Evolutionary conservation across 2,329 filamentous ascomycete species (phyloP).

Genomic region (Cryoendolithus antarcticus): DNA sequence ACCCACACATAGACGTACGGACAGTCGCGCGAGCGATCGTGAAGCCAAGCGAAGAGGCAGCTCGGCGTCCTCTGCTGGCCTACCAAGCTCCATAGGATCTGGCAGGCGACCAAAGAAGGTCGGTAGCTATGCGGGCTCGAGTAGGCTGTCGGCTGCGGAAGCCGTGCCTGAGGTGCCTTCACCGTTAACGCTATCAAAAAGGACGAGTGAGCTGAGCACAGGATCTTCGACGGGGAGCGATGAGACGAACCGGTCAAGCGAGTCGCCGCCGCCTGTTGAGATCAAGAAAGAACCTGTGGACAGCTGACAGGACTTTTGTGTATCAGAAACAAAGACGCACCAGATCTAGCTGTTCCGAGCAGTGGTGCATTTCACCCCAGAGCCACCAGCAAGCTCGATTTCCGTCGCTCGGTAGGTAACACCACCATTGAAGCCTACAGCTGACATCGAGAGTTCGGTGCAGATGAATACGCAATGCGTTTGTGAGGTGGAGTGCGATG

Average conservation of each 20-base stretch:
- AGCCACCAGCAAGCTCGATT: no score
- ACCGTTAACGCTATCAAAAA: slow-evolving; percentile 2
- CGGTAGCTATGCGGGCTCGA: background rate
- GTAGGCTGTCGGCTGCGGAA: slow-evolving; percentile 4
- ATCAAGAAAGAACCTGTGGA: slow-evolving; percentile 15
- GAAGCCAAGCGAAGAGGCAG: slow-evolving; percentile 13
- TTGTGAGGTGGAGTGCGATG: no score
- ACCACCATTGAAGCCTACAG: no score
- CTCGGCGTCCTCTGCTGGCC: slow-evolving; percentile 5
- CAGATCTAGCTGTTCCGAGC: no score
- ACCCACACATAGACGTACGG: slow-evolving; percentile 1
- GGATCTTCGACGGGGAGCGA: slow-evolving; percentile 3
- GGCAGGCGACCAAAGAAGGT: slow-evolving; percentile 7
- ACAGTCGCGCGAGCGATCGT: slow-evolving; percentile 6
- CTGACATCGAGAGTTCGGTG: no score
- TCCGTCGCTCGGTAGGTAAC: no score
- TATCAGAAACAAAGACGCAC: no score
- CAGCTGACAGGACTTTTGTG: no score
- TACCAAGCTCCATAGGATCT: background rate
- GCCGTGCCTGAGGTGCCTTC: slow-evolving; percentile 4
- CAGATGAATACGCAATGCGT: no score
- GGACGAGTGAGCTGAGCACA: slow-evolving; percentile 4
- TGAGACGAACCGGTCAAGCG: slow-evolving; percentile 1
- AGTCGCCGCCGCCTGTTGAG: slow-evolving; percentile 6
- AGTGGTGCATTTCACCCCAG: no score